These are phyloP conservation scores for Colletotrichum gigasporum DNA, from an alignment of 2,329 filamentous ascomycete species.

Conservation along the genomic window DNA sequence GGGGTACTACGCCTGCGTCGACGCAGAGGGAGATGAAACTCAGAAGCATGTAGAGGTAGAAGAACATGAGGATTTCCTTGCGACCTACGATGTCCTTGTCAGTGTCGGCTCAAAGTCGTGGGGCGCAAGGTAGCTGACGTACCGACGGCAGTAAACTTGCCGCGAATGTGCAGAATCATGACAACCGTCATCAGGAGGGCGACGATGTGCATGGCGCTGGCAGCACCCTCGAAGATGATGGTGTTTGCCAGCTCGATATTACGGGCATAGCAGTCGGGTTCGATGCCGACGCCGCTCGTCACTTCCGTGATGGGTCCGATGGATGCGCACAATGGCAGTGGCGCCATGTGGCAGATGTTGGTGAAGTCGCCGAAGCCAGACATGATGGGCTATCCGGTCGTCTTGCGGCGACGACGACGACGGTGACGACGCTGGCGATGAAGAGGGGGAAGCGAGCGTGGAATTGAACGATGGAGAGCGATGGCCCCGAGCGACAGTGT, in stretches of 20 bases:
- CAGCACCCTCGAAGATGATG: conserved; percentile 95
- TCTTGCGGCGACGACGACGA: conserved; percentile 8
- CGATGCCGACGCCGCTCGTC: conserved; percentile 77
- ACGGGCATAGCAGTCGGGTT: conserved; percentile 90
- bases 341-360: conserved; percentile 83
- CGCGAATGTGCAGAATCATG: conserved; percentile 96
- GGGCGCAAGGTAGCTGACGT: too few species aligned
- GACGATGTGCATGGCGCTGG: conserved; percentile 90
- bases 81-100: conserved; percentile 53
- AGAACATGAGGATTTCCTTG: conserved; percentile 84
- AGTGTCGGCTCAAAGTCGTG: too few species aligned
- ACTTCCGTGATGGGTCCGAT: conserved; percentile 80
- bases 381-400: conserved; percentile 47
- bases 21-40: conserved; percentile 90
- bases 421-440: too few species aligned
- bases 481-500: background rate
- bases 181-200: conserved; percentile 92
- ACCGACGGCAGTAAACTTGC: conserved; percentile 98
- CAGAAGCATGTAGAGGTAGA: conserved; percentile 94
- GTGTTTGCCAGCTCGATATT: conserved; percentile 98
- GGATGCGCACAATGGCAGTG: conserved; percentile 87
- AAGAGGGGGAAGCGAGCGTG: background rate
- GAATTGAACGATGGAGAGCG: background rate
- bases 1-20: conserved; percentile 91
- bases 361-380: conserved; percentile 95